Evolutionary conservation across 106 monocot genomes (phyloP).

Genomic region (Alisma plantagoaquatica): DNA sequence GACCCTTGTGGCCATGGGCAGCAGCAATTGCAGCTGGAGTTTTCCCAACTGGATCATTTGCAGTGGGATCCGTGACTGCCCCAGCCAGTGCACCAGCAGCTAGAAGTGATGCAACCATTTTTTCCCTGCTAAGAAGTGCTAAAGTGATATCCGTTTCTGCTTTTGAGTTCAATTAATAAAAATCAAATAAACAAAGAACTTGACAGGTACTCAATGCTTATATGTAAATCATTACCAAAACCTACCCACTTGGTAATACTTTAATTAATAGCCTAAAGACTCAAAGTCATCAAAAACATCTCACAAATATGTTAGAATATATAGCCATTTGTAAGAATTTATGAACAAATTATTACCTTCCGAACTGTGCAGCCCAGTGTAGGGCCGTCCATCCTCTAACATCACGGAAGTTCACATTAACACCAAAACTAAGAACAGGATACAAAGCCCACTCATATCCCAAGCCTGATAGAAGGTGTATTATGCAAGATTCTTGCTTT

Average conservation of each 20-base stretch:
- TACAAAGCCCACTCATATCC: slow-evolving; percentile 87
- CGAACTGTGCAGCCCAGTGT: slow-evolving; percentile 96
- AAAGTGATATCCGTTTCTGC: too few species aligned
- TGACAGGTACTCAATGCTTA: too few species aligned
- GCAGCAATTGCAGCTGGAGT: slow-evolving; percentile 58
- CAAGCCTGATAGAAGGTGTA: slow-evolving; percentile 76
- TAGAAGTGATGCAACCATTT: slow-evolving; percentile 67
- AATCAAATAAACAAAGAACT: too few species aligned
- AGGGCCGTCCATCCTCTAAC: slow-evolving; percentile 93
- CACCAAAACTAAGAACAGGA: slow-evolving; percentile 53
- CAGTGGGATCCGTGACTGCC: slow-evolving; percentile 54
- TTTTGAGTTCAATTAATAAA: too few species aligned
- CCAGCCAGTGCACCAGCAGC: slow-evolving; percentile 60
- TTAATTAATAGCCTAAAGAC: too few species aligned
- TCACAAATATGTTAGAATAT: too few species aligned
- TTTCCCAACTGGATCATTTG: slow-evolving; percentile 55
- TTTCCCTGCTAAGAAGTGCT: slow-evolving; percentile 30
- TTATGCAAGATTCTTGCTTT: slow-evolving; percentile 66
- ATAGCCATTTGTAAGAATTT: too few species aligned
- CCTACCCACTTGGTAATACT: too few species aligned
- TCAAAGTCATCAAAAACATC: too few species aligned
- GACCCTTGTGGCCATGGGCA: slow-evolving; percentile 44
- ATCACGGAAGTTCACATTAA: slow-evolving; percentile 90
- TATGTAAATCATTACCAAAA: too few species aligned
- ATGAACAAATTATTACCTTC: too few species aligned